Base-by-base conservation (phyloP, 164 flowering plant genomes). In the Piper betle region DNA sequence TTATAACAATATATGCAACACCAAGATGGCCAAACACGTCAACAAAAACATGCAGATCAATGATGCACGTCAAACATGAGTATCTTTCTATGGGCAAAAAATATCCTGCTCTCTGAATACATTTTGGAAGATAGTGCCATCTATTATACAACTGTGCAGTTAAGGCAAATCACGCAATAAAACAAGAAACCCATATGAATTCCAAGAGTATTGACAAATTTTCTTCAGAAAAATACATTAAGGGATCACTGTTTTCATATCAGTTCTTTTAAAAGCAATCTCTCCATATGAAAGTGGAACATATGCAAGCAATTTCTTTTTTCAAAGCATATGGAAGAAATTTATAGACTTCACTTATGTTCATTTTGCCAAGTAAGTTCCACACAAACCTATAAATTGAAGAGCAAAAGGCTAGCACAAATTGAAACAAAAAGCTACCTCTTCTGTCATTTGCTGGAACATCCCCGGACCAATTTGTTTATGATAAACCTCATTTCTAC, bases 361-460 rank as follows among this genome's bases (percentile, higher is more conserved):
- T 6, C 3, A 15, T 46, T 46, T 46, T 2, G 12, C 15, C 10
- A 46, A 15, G 50, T 46, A 10, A 10, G 7, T 54, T 17, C 57
- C 10, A 16, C 2, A 25, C 33, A 25, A 53, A 53, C 6, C 18
- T n/a, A 54, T 54, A 25, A 20, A 53, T 53, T 53, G 57, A 55
- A 55, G 58, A 55, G 33, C 15, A 55, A 13, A 55, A 55, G 25
- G 19, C 6, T 19, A 55, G 9, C 33, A 13, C 16, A 12, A 55
- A 38, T 25, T 8, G 33, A 12, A 55, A 16, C 18, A 55, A 19
- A 25, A 17, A 10, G 2, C 25, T 75, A 91, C 98, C 93, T 87
- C 90, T 77, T 93, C 94, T 39, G 97, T 91, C 83, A 91, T 85
- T 79, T 94, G 99, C 76, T 94, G 99, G 74, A 83, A 91, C 99